Evolutionary conservation across 495 filamentous ascomycete species (phyloP).

Genomic region (Articulospora tetracladia): DNA sequence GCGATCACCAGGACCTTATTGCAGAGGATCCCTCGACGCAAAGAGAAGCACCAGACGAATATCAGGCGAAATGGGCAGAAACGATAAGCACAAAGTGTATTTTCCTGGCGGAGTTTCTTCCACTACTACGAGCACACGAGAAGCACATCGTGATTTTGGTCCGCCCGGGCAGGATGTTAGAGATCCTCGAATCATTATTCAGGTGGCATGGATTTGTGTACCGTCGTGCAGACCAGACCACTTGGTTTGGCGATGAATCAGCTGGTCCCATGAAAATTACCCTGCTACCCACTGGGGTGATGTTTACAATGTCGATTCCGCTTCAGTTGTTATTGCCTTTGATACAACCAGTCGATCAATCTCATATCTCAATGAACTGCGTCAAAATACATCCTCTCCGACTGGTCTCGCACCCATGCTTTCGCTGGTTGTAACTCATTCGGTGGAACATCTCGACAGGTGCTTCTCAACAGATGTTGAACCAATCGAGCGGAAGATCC

Average conservation of each 20-base stretch:
- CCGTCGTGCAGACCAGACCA: slow-evolving; percentile 8
- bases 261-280: slow-evolving; percentile 15
- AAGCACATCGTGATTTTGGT: slow-evolving; percentile 19
- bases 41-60: background rate
- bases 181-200: slow-evolving; percentile 22
- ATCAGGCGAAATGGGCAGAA: slow-evolving; percentile 22
- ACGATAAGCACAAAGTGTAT: slow-evolving; percentile 26
- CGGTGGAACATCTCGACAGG: slow-evolving; percentile 24
- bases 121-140: background rate
- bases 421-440: slow-evolving; percentile 13
- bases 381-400: background rate
- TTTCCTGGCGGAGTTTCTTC: slow-evolving; percentile 21
- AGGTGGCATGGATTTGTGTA: slow-evolving; percentile 9
- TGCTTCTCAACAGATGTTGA: slow-evolving; percentile 7
- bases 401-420: slow-evolving; percentile 12
- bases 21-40: slow-evolving; percentile 13
- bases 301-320: slow-evolving; percentile 1
- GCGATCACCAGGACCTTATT: slow-evolving; percentile 21
- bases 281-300: slow-evolving; percentile 15
- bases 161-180: slow-evolving; percentile 22
- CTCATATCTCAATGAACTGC: slow-evolving; percentile 6
- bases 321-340: slow-evolving; percentile 24
- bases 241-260: background rate
- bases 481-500: slow-evolving; percentile 8
- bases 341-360: slow-evolving; percentile 9